phyloP scores from a whole-genome alignment of 1,284 basidiomycete species.

The Phenoliferia sp. region DNA sequence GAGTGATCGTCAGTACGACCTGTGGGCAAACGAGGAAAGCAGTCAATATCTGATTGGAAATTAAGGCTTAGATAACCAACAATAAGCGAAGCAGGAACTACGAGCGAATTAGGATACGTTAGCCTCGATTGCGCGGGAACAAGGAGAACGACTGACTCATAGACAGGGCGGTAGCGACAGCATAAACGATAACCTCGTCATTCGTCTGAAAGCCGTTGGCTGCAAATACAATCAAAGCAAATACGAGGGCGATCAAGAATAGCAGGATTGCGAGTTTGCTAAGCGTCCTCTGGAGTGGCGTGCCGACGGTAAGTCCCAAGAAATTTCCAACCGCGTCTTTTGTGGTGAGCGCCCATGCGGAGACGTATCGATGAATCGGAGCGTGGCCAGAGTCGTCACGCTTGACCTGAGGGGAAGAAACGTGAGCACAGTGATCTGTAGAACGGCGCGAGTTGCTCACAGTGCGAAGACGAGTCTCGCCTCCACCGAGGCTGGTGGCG shows the following conservation, averaged over 20 bases:
- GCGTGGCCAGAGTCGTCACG: slow-evolving; percentile 42
- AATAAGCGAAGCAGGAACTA: slow-evolving; percentile 48
- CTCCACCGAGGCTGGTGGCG: slow-evolving; percentile 48
- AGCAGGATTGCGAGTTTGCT: slow-evolving; percentile 41
- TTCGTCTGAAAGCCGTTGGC: slow-evolving; percentile 37
- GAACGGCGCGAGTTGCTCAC: neutral
- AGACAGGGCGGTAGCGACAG: slow-evolving; percentile 52
- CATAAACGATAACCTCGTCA: slow-evolving; percentile 39
- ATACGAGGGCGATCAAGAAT: slow-evolving; percentile 31
- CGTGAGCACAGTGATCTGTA: neutral
- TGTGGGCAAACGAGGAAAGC: slow-evolving; percentile 7
- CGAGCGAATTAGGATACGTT: neutral
- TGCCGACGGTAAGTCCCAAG: slow-evolving; percentile 43
- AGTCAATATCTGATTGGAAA: neutral
- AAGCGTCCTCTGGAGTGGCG: slow-evolving; percentile 42
- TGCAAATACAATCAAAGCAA: slow-evolving; percentile 43
- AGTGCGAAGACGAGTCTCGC: slow-evolving; percentile 27
- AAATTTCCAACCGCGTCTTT: slow-evolving; percentile 42
- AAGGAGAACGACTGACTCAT: slow-evolving; percentile 42
- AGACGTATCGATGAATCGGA: slow-evolving; percentile 42
- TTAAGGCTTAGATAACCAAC: neutral
- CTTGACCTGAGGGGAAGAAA: slow-evolving; percentile 9
- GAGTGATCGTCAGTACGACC: slow-evolving; percentile 43
- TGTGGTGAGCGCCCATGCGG: slow-evolving; percentile 42
- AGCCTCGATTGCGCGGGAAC: neutral